Percentiles rank a stretch among this genome's conserved stretches.
Evolutionary conservation across 2,329 filamentous ascomycete genomes (phyloP).

Genomic region (Trichoderma arundinaceum): DNA sequence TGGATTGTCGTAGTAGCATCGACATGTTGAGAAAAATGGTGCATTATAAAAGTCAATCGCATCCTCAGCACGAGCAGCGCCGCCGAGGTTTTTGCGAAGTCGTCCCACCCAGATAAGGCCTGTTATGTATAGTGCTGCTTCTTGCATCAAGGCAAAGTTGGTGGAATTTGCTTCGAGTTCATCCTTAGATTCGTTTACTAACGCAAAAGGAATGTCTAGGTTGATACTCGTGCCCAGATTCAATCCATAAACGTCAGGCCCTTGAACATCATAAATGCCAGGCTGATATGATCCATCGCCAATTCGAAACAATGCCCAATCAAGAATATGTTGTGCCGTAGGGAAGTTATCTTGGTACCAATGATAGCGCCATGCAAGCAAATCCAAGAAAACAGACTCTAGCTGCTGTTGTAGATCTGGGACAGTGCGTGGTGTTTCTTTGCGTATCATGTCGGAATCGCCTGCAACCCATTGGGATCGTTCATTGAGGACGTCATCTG

Average conservation of each 20-base stretch:
- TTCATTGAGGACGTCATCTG: constrained; percentile 15
- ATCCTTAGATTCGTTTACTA: not conserved
- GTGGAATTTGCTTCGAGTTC: not conserved
- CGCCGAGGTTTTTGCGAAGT: constrained; percentile 1
- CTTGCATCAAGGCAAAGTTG: constrained; percentile 14
- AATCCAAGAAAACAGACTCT: constrained; percentile 1
- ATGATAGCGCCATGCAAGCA: constrained; percentile 10
- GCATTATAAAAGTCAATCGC: constrained; percentile 18
- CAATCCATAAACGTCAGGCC: constrained; percentile 7
- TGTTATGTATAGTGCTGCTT: constrained; percentile 1
- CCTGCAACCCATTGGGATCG: constrained; percentile 1
- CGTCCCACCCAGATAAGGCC: not conserved
- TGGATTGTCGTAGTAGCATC: constrained; percentile 14
- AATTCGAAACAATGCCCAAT: constrained; percentile 8
- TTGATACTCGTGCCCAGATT: not conserved
- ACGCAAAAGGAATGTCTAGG: not conserved
- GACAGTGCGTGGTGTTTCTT: not conserved
- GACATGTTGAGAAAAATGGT: constrained; percentile 4
- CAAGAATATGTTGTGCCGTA: not conserved
- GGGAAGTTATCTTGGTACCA: not conserved
- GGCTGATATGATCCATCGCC: constrained; percentile 14
- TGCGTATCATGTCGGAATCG: not conserved
- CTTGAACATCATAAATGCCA: not conserved
- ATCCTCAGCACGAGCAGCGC: constrained; percentile 14
- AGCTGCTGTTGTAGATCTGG: constrained; percentile 1